These are phyloP conservation scores for Annulohypoxylon moriforme DNA, from an alignment of 495 filamentous ascomycete genomes.

Conservation along the genomic window DNA sequence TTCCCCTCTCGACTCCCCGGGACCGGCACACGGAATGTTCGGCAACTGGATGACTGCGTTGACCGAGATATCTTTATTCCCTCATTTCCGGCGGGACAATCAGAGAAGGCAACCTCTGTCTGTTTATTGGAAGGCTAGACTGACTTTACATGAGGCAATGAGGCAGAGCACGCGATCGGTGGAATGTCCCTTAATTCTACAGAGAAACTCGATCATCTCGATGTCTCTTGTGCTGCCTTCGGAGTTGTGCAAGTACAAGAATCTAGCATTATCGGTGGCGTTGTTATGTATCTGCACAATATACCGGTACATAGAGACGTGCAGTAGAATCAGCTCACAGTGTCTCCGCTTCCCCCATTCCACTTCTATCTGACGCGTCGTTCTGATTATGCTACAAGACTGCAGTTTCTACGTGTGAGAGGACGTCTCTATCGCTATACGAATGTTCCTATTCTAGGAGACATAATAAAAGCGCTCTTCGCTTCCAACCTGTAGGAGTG, in stretches of 20 bases:
- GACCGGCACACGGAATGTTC: slow-evolving; percentile 3
- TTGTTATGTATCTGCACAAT: not conserved
- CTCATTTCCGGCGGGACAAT: not conserved
- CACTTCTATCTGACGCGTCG: not conserved
- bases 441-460: too few relatives aligned
- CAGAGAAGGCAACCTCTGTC: not conserved
- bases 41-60: not conserved
- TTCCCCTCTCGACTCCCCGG: slow-evolving; percentile 1
- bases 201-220: not conserved
- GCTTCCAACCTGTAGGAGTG: not conserved
- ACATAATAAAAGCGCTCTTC: not conserved
- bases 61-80: slow-evolving; percentile 5
- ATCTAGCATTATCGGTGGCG: not conserved
- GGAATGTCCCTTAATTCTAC: not conserved
- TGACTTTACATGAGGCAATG: not conserved
- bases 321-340: not conserved
- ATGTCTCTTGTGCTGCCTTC: not conserved
- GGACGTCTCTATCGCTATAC: too few relatives aligned
- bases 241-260: not conserved
- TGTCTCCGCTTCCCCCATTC: not conserved
- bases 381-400: not conserved
- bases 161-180: not conserved
- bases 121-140: not conserved
- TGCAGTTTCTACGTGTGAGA: too few relatives aligned
- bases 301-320: not conserved